Conservation (phyloP, 371 early-diverging fungal genomes). For the Zychaea mexicana region DNA sequence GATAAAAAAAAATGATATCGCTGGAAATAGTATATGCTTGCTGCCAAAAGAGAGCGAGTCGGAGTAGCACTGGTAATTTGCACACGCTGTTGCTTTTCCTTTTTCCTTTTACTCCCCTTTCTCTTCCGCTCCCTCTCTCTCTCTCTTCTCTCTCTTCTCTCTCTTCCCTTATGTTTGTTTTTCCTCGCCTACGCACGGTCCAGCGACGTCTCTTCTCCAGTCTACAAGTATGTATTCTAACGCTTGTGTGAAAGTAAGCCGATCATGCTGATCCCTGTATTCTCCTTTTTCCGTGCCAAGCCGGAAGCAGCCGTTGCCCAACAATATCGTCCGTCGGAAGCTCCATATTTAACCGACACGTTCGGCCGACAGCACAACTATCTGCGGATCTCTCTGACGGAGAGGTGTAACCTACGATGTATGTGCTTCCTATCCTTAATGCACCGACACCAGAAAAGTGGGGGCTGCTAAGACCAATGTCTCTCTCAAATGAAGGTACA, state of each 20-base stretch:
- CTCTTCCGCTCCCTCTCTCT: neutral
- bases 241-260: too few species aligned
- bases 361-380: constrained; percentile 90
- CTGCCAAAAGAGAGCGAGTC: neutral
- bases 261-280: neutral
- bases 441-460: neutral
- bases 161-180: neutral
- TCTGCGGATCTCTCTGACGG: constrained; percentile 91
- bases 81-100: neutral
- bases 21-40: too few species aligned
- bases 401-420: constrained; percentile 93
- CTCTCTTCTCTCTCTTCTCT: neutral
- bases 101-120: constrained; percentile 2
- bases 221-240: neutral
- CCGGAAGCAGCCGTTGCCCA: neutral
- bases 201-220: neutral
- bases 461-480: neutral
- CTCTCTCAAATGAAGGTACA: constrained; percentile 60
- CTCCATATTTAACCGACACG: constrained; percentile 49
- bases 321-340: neutral
- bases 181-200: neutral
- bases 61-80: neutral
- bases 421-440: constrained; percentile 18
- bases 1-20: neutral
- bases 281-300: neutral